These are phyloP conservation scores for Hansenula lynferdii DNA, from an alignment of 1,139 yeast species.

Conservation along the genomic window DNA sequence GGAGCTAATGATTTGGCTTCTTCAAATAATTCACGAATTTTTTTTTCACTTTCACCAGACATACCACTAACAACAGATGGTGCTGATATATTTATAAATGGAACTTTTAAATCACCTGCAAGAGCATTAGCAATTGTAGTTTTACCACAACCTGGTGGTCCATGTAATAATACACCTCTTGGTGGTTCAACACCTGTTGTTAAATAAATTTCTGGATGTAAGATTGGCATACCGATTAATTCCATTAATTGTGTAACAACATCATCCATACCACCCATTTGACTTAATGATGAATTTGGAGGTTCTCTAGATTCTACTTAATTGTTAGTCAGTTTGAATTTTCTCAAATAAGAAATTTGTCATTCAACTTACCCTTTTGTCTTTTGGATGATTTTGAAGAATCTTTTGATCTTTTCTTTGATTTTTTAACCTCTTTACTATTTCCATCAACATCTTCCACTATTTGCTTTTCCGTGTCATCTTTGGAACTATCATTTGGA, in stretches of 20 bases:
- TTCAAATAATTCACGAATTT: conserved; percentile 85
- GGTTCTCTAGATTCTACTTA: conserved; percentile 59
- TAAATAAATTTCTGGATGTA: conserved; percentile 86
- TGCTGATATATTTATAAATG: conserved; percentile 87
- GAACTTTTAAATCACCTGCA: conserved; percentile 92
- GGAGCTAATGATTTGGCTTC: conserved; percentile 92
- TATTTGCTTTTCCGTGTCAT: conserved; percentile 13
- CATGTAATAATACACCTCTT: conserved; percentile 90
- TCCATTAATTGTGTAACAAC: conserved; percentile 85
- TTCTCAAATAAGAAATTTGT: not conserved
- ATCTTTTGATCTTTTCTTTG: conserved; percentile 33
- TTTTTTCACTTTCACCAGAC: conserved; percentile 99
- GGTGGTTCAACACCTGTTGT: conserved; percentile 96
- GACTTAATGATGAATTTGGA: conserved; percentile 60
- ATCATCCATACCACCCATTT: conserved; percentile 86
- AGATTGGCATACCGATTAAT: conserved; percentile 82
- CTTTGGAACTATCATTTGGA: conserved; percentile 9
- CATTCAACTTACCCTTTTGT: conserved; percentile 34
- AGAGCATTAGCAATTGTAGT: conserved; percentile 94
- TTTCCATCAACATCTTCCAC: conserved; percentile 19
- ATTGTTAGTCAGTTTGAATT: conserved; percentile 21
- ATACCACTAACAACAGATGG: conserved; percentile 98
- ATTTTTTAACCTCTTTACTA: conserved; percentile 23
- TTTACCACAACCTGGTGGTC: conserved; percentile 99
- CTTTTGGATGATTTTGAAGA: conserved; percentile 31